Evolutionary conservation across 805 yeast genomes (phyloP).

Genomic region (Candida sakaeoensis): DNA sequence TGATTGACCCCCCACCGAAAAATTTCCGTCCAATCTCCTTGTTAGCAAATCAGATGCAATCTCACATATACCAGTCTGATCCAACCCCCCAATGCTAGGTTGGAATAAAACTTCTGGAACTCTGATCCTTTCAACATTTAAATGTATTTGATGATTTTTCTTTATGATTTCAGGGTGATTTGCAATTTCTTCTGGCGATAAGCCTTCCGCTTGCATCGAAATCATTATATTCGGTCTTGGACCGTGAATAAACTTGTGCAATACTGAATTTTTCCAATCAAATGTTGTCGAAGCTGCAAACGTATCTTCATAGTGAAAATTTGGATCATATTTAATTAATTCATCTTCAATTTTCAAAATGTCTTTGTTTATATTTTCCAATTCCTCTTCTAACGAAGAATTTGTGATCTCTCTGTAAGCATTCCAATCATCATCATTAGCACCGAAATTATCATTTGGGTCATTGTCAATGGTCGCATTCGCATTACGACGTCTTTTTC

Average conservation of each 20-base stretch:
- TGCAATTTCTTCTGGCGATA: constrained; percentile 41
- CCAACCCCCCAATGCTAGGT: constrained; percentile 91
- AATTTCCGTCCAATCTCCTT: constrained; percentile 56
- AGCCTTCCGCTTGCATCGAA: constrained; percentile 40
- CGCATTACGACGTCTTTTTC: constrained; percentile 43
- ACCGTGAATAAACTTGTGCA: constrained; percentile 87
- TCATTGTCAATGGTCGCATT: constrained; percentile 79
- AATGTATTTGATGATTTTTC: constrained; percentile 84
- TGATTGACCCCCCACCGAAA: constrained; percentile 51
- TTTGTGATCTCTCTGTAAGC: constrained; percentile 80
- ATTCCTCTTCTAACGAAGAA: constrained; percentile 72
- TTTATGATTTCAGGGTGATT: constrained; percentile 63
- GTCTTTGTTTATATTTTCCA: constrained; percentile 66
- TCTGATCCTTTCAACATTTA: constrained; percentile 85
- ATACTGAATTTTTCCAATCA: constrained; percentile 77
- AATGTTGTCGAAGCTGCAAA: constrained; percentile 62
- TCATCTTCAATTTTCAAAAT: constrained; percentile 67
- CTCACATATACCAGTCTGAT: constrained; percentile 92
- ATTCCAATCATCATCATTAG: constrained; percentile 94
- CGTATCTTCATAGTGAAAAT: constrained; percentile 82
- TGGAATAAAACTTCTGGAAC: constrained; percentile 91
- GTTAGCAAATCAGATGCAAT: constrained; percentile 62
- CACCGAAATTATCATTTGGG: constrained; percentile 91
- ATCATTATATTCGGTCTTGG: constrained; percentile 76
- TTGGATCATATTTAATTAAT: constrained; percentile 77